Evolutionary conservation across 2,329 filamentous ascomycete species (phyloP), one percentile per base, ranked within the genome.

Genomic region (Neodidymelliopsis sp.): DNA sequence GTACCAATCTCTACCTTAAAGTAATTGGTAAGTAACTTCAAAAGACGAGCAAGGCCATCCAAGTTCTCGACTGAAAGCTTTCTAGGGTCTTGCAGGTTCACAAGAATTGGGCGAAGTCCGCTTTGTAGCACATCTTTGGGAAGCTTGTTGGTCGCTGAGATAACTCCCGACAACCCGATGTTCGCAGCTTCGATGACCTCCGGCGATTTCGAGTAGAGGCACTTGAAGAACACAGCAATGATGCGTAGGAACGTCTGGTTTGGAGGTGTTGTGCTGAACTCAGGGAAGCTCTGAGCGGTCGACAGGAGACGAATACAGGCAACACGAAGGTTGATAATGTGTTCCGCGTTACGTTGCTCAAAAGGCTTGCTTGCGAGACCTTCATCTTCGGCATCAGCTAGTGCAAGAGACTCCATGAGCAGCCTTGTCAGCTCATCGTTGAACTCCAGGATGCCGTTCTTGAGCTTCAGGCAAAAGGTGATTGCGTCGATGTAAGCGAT

Each of bases 401-500:
- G 78, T 9, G 93, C 94, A 29, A 99, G 79, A 5, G 93, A 95
- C 74, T 99, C 94, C 83, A 95, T 89, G 51, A 99, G 81, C 30
- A 99, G 79, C 33, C 94, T 84, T 59, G 94, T 96, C 19, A 97
- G 81, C 56, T 92, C 86, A 38, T 97, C 93, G 59, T 97, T 94
- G 70, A 97, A 96, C 6, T 87, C 85, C 19, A 99, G 85, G 65
- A 97, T 93, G 57, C 94, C 89, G 37, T 88, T 86, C 70, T 95
- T 93, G 37, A 99, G 80, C 47, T 88, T 87, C 77, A 99, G 84
- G 67, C 95, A 95, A 73, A 95, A 99, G 0, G 91, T 96, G 67
- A 99, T 91, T 1, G 94, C 94, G 70, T 99, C 95, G 60, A 99
- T 97, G 67, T 96, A 97, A 4, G 94, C 95, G 60, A 99, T 99